These are phyloP conservation scores for Entomortierella beljakovae DNA, from an alignment of 192 early-diverging fungal genomes.

Conservation along the genomic window DNA sequence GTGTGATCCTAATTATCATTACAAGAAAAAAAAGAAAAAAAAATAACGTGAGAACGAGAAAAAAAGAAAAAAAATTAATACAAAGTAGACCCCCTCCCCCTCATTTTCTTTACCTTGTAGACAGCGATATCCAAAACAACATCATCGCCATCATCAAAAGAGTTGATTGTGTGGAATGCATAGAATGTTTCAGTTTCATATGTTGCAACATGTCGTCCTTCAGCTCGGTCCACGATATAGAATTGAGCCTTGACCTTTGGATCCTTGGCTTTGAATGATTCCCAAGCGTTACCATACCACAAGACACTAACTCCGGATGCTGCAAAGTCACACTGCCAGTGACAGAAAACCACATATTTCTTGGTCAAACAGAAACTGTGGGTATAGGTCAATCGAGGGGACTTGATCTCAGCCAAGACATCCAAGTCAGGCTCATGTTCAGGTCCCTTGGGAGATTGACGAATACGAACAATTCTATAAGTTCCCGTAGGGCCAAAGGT, in stretches of 20 bases:
- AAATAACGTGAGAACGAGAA: neutral
- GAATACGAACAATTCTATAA: constrained; percentile 51
- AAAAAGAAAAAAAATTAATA: constrained; percentile 9
- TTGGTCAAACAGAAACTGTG: constrained; percentile 68
- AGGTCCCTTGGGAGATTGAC: constrained; percentile 19
- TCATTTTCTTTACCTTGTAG: constrained; percentile 43
- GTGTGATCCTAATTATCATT: constrained; percentile 54
- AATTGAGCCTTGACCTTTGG: constrained; percentile 38
- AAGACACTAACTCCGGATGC: constrained; percentile 54
- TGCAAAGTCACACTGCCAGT: constrained; percentile 59
- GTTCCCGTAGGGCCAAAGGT: constrained; percentile 51
- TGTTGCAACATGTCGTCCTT: constrained; percentile 59
- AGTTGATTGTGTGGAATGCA: constrained; percentile 65
- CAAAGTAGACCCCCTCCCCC: neutral
- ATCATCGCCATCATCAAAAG: constrained; percentile 61
- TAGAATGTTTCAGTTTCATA: constrained; percentile 60
- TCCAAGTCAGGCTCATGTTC: constrained; percentile 40
- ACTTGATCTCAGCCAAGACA: constrained; percentile 46
- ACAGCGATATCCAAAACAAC: constrained; percentile 54
- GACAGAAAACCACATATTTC: constrained; percentile 66
- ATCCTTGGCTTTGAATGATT: constrained; percentile 48
- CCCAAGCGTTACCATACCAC: constrained; percentile 57
- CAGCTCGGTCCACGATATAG: constrained; percentile 57
- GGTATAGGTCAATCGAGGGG: constrained; percentile 57
- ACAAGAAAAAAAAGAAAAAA: too few species aligned